A percentile compares a stretch with the other conserved stretches of the same genome.
Evolutionary conservation across 768 basidiomycete genomes (phyloP).

Genomic region (Boletus sensibilis): DNA sequence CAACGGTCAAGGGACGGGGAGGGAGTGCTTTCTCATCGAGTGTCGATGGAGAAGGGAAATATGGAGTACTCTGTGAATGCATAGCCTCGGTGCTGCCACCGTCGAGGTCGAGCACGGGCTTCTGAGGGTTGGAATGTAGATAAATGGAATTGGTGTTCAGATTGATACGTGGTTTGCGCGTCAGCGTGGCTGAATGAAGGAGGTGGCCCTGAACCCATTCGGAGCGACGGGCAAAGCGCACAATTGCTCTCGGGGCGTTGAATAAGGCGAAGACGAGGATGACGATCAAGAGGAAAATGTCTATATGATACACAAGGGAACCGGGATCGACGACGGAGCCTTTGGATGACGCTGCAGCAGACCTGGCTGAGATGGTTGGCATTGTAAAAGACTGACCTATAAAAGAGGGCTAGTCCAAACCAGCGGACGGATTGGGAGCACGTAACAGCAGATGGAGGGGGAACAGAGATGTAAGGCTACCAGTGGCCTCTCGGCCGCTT

Average conservation of each 20-base stretch:
- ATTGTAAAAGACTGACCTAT: slow-evolving; percentile 15
- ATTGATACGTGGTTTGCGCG: slow-evolving; percentile 6
- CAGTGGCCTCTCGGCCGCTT: neutral
- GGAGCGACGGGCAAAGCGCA: slow-evolving; percentile 46
- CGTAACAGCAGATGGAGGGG: neutral
- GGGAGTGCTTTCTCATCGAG: slow-evolving; percentile 17
- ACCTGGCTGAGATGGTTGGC: neutral
- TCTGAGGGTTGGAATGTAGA: slow-evolving; percentile 14
- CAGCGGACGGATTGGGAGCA: slow-evolving; percentile 1
- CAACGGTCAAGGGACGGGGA: slow-evolving; percentile 9
- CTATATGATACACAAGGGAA: slow-evolving; percentile 37
- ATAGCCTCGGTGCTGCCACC: slow-evolving; percentile 7
- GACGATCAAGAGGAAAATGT: slow-evolving; percentile 46
- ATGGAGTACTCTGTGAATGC: slow-evolving; percentile 4
- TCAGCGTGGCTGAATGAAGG: slow-evolving; percentile 29
- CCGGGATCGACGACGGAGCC: neutral
- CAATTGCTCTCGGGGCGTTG: slow-evolving; percentile 48
- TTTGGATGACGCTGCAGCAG: neutral
- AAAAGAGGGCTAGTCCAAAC: slow-evolving; percentile 7
- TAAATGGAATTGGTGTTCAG: slow-evolving; percentile 16
- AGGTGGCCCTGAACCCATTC: slow-evolving; percentile 56
- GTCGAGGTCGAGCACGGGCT: slow-evolving; percentile 18
- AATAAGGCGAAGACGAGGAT: slow-evolving; percentile 41
- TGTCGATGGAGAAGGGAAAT: neutral
- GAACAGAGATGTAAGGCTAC: neutral